Evolutionary conservation across 1,284 basidiomycete genomes (phyloP).

Genomic region (Microbotryomycetes sp.): DNA sequence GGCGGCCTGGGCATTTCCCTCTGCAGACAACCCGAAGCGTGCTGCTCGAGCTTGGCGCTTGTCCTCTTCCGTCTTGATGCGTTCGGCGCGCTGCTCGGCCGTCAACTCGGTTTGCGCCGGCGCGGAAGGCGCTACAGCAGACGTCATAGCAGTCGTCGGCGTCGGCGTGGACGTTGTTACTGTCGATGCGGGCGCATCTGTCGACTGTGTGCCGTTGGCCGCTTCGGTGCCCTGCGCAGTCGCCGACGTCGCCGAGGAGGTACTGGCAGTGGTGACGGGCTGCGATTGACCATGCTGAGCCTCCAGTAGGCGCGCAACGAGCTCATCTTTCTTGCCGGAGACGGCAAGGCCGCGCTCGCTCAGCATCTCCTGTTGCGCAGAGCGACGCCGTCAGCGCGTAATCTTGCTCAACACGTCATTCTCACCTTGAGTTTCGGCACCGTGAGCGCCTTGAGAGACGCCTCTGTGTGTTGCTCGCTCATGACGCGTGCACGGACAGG

Average conservation of each 20-base stretch:
- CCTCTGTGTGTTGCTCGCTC: slow-evolving; percentile 10
- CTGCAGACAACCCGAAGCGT: slow-evolving; percentile 38
- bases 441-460: slow-evolving; percentile 40
- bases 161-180: slow-evolving; percentile 1
- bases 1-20: neutral
- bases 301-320: slow-evolving; percentile 42
- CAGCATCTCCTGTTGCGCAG: slow-evolving; percentile 34
- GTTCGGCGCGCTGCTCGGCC: slow-evolving; percentile 3
- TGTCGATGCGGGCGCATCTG: neutral
- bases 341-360: slow-evolving; percentile 37
- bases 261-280: neutral
- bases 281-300: slow-evolving; percentile 13
- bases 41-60: slow-evolving; percentile 42
- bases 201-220: neutral
- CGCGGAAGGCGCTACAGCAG: neutral
- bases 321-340: slow-evolving; percentile 44
- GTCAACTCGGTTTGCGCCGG: neutral
- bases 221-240: too few relatives aligned
- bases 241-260: neutral
- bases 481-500: neutral
- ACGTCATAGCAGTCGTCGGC: slow-evolving; percentile 1
- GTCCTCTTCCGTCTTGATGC: slow-evolving; percentile 28
- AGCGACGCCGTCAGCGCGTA: neutral
- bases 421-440: slow-evolving; percentile 44
- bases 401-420: neutral